A percentile compares a stretch with the other conserved stretches of the same genome.
phyloP scores from a whole-genome alignment of 495 filamentous ascomycete species.

The Trichoderma virens region DNA sequence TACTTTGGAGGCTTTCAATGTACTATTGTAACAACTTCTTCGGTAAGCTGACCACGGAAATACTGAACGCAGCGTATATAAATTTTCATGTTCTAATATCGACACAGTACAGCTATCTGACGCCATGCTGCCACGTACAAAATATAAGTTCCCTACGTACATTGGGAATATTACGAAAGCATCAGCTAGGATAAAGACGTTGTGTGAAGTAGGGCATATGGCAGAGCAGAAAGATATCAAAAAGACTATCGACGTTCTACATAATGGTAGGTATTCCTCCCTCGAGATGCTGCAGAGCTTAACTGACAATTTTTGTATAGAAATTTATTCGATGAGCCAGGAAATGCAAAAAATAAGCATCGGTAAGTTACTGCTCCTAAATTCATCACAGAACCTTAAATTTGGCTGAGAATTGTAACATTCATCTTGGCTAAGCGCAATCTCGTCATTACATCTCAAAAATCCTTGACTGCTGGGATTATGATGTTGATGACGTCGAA shows the following conservation, averaged over 20 bases:
- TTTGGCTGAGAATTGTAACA: no score
- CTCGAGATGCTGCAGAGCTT: background rate
- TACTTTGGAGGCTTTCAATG: constrained; percentile 8
- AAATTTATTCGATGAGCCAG: background rate
- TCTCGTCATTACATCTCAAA: background rate
- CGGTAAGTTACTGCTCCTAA: background rate
- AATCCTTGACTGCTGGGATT: background rate
- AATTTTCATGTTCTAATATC: background rate
- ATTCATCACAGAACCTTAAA: no score
- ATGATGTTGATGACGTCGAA: constrained; percentile 3
- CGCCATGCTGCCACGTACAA: background rate
- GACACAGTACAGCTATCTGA: background rate
- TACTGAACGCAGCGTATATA: no score
- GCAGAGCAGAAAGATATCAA: background rate
- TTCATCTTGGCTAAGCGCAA: background rate
- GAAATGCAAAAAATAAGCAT: background rate
- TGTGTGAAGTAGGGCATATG: background rate
- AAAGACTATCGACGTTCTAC: background rate
- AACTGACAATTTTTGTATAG: background rate
- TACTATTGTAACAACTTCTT: constrained; percentile 5
- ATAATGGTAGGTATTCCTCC: background rate
- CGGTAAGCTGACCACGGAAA: background rate
- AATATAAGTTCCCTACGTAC: background rate
- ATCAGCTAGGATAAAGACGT: background rate
- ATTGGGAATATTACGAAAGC: background rate